A percentile compares a stretch with the other conserved stretches of the same genome.
phyloP scores from a whole-genome alignment of 1,284 basidiomycete genomes.

The Melampsora americana region DNA sequence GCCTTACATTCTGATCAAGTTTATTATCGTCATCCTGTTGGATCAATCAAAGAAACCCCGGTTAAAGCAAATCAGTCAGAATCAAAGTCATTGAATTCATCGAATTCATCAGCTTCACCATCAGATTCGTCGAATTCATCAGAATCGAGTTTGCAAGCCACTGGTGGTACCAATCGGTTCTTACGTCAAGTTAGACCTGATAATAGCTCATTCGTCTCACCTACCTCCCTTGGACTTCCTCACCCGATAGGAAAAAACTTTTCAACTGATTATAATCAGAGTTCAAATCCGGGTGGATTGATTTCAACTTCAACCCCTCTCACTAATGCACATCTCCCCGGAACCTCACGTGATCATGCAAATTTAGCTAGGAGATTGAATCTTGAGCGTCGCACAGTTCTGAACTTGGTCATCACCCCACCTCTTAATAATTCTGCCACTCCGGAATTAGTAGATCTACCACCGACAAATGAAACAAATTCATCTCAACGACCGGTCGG shows the following conservation, averaged over 20 bases:
- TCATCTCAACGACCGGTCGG: not conserved
- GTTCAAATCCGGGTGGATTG: not conserved
- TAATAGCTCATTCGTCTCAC: constrained; percentile 3
- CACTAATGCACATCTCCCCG: no score
- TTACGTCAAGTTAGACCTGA: not conserved
- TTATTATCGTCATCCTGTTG: constrained; percentile 10
- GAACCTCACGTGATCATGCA: no score
- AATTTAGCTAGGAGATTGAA: not conserved
- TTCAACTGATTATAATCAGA: not conserved
- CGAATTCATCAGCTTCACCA: not conserved
- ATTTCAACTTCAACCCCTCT: not conserved
- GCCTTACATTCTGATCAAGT: not conserved
- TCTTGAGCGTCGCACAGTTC: constrained; percentile 1
- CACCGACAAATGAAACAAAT: no score
- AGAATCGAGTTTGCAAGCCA: not conserved
- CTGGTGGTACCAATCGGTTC: not conserved
- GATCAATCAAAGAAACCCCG: not conserved
- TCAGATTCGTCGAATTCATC: not conserved
- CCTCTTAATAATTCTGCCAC: no score
- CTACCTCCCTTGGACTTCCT: constrained; percentile 5
- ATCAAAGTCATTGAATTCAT: not conserved
- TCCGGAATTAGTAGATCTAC: no score
- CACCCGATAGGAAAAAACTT: constrained; percentile 3
- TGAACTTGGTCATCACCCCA: no score
- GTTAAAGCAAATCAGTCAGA: not conserved